These are phyloP conservation scores for Ananas comosus DNA, from an alignment of 176 grass and related monocot species.

Conservation along the genomic window DNA sequence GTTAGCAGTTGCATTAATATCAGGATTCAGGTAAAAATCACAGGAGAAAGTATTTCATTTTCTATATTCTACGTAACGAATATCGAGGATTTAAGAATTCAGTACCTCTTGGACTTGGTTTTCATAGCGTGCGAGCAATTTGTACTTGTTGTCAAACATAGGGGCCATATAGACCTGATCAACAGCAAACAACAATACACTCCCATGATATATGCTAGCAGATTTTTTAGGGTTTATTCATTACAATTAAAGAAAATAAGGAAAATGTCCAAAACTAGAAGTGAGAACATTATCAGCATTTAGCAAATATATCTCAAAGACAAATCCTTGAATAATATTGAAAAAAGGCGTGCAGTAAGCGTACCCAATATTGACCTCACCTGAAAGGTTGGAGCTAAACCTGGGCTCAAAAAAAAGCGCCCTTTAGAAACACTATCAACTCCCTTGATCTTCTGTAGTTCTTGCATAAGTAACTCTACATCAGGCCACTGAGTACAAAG, in stretches of 20 bases:
- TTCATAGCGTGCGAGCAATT: slow-evolving; percentile 73
- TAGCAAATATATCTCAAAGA: not conserved
- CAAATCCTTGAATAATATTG: not conserved
- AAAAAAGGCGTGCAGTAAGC: too few relatives aligned
- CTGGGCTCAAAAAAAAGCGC: slow-evolving; percentile 69
- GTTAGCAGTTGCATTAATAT: not conserved
- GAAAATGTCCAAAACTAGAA: not conserved
- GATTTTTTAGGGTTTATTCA: not conserved
- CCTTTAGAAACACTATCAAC: slow-evolving; percentile 77
- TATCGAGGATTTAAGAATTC: slow-evolving; percentile 3
- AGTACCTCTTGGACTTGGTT: slow-evolving; percentile 91
- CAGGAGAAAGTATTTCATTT: not conserved
- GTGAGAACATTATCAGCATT: not conserved
- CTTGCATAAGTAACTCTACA: slow-evolving; percentile 73
- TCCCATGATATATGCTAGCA: not conserved
- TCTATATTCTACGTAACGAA: not conserved
- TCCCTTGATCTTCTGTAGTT: slow-evolving; percentile 58
- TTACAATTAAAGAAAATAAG: too few relatives aligned
- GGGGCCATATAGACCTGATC: slow-evolving; percentile 85
- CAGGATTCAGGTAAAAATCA: not conserved
- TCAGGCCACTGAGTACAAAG: slow-evolving; percentile 55
- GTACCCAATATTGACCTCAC: slow-evolving; percentile 18
- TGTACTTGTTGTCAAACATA: slow-evolving; percentile 60
- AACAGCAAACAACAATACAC: not conserved
- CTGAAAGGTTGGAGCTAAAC: slow-evolving; percentile 88